phyloP scores from a whole-genome alignment of 2,329 filamentous ascomycete genomes.

The Pseudopithomyces chartarum region DNA sequence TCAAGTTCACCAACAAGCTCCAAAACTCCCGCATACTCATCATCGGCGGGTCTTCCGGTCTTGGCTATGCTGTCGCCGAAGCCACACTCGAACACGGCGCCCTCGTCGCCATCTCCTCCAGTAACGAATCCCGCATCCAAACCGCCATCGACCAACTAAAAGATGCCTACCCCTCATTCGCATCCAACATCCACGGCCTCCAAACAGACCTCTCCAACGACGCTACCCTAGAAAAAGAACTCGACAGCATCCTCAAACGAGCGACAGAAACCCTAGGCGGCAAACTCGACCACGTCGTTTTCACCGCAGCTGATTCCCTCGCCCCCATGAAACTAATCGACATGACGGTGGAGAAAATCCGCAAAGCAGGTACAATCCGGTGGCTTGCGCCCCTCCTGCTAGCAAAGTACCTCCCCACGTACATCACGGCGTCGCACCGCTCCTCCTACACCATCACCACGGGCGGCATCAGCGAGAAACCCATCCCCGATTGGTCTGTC shows the following conservation, averaged over 20 bases:
- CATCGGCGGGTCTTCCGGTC: slow-evolving; percentile 67
- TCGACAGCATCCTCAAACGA: slow-evolving; percentile 53
- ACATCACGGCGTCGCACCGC: slow-evolving; percentile 48
- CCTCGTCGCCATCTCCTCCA: slow-evolving; percentile 65
- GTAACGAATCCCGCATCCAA: slow-evolving; percentile 56
- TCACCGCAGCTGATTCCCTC: slow-evolving; percentile 60
- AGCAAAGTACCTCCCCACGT: slow-evolving; percentile 55
- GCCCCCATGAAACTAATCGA: slow-evolving; percentile 48
- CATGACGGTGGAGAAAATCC: slow-evolving; percentile 48
- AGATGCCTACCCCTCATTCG: slow-evolving; percentile 49
- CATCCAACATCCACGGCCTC: slow-evolving; percentile 49
- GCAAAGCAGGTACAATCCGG: slow-evolving; percentile 55
- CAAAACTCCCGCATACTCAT: slow-evolving; percentile 58
- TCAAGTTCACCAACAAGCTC: slow-evolving; percentile 56
- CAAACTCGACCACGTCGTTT: slow-evolving; percentile 61
- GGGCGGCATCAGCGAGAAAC: slow-evolving; percentile 58
- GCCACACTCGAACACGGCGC: slow-evolving; percentile 61
- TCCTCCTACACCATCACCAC: slow-evolving; percentile 63
- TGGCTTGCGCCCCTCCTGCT: slow-evolving; percentile 58
- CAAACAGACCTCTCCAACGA: slow-evolving; percentile 55
- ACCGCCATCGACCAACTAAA: slow-evolving; percentile 53
- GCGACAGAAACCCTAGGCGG: slow-evolving; percentile 31
- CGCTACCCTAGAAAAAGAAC: slow-evolving; percentile 53
- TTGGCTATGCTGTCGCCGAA: slow-evolving; percentile 66
- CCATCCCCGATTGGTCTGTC: slow-evolving; percentile 58